phyloP scores from a whole-genome alignment of 164 flowering plant species.

The Kingdonia uniflora region DNA sequence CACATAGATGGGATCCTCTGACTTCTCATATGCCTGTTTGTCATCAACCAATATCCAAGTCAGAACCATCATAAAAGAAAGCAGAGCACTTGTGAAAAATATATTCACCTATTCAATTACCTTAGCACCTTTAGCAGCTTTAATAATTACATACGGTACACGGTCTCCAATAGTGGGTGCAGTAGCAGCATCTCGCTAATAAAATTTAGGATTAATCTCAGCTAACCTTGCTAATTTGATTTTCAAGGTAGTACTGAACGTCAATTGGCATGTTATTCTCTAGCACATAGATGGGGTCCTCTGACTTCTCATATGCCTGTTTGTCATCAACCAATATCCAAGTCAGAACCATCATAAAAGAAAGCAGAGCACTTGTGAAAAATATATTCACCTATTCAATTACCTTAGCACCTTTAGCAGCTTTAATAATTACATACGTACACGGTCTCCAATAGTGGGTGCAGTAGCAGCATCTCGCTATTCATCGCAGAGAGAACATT shows the following conservation, averaged over 20 bases:
- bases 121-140: constrained; percentile 98
- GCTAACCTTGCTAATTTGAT: constrained; percentile 88
- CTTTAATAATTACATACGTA: constrained; percentile 92
- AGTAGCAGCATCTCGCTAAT: constrained; percentile 97
- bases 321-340: constrained; percentile 11
- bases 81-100: neutral
- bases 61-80: neutral
- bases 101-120: constrained; percentile 27
- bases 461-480: constrained; percentile 99
- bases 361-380: neutral
- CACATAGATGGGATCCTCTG: constrained; percentile 98
- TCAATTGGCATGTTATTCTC: constrained; percentile 97
- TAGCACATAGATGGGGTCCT: constrained; percentile 95
- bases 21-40: constrained; percentile 87
- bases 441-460: constrained; percentile 98
- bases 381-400: constrained; percentile 9
- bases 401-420: constrained; percentile 98
- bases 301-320: constrained; percentile 96
- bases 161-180: constrained; percentile 99
- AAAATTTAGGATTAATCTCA: neutral
- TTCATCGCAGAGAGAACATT: constrained; percentile 12
- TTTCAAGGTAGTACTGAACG: constrained; percentile 85
- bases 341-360: constrained; percentile 1
- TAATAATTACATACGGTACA: constrained; percentile 93
- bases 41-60: constrained; percentile 9